These are phyloP conservation scores for Aspergillus brasiliensis DNA, from an alignment of 2,329 filamentous ascomycete species.

Conservation along the genomic window DNA sequence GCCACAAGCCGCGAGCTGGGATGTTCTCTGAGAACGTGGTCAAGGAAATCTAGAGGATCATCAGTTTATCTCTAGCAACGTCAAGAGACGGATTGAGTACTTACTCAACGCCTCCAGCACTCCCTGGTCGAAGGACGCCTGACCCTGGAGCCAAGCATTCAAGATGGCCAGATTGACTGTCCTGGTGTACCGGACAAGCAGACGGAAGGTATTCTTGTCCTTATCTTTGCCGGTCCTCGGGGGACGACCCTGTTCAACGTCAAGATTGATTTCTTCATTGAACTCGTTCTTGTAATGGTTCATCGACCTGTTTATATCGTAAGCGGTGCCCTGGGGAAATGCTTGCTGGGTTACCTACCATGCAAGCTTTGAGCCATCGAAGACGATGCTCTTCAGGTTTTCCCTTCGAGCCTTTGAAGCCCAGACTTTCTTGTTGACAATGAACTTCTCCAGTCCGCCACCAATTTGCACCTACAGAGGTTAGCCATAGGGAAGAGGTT, in stretches of 20 bases:
- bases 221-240: slow-evolving; percentile 28
- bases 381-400: slow-evolving; percentile 67
- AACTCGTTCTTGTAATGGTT: slow-evolving; percentile 47
- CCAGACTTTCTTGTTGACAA: slow-evolving; percentile 76
- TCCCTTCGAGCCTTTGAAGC: slow-evolving; percentile 62
- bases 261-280: slow-evolving; percentile 69
- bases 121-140: slow-evolving; percentile 62
- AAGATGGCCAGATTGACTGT: slow-evolving; percentile 69
- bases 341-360: slow-evolving; percentile 60
- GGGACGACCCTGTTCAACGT: slow-evolving; percentile 61
- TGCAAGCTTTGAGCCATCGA: slow-evolving; percentile 80
- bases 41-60: slow-evolving; percentile 67
- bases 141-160: slow-evolving; percentile 64
- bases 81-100: slow-evolving; percentile 22
- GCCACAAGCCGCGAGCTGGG: slow-evolving; percentile 68
- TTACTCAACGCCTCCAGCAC: slow-evolving; percentile 77
- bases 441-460: slow-evolving; percentile 62
- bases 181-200: slow-evolving; percentile 68
- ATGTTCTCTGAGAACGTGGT: slow-evolving; percentile 82
- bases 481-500: background rate
- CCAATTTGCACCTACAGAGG: slow-evolving; percentile 63
- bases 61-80: slow-evolving; percentile 7
- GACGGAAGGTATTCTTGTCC: slow-evolving; percentile 54
- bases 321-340: slow-evolving; percentile 35
- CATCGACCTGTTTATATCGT: slow-evolving; percentile 37